Conservation (phyloP, 495 filamentous ascomycete genomes). For the Aspergillus asperescens region DNA sequence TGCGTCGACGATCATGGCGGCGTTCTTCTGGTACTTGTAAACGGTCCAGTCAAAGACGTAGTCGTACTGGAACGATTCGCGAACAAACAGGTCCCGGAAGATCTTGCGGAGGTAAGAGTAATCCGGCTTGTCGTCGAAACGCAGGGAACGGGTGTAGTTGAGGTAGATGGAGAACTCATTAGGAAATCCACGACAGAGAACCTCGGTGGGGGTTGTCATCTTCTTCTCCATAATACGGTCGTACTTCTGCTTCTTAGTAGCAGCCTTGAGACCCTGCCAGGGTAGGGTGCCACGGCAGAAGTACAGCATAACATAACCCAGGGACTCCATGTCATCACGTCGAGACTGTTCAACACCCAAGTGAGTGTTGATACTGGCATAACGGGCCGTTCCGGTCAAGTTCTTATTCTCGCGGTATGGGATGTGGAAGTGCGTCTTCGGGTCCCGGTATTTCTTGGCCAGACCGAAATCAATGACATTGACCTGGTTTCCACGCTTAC, state of each 20-base stretch:
- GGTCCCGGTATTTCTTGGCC: conserved; percentile 99
- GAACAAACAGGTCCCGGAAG: conserved; percentile 98
- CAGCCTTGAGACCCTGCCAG: conserved; percentile 99
- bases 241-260: conserved; percentile 99
- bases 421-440: conserved; percentile 99
- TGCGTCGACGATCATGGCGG: conserved; percentile 78
- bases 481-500: conserved; percentile 99
- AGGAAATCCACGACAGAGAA: conserved; percentile 97
- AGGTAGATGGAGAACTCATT: conserved; percentile 99
- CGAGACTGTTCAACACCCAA: conserved; percentile 98
- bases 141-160: conserved; percentile 97
- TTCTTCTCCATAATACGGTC: conserved; percentile 99
- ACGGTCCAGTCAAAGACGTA: conserved; percentile 99
- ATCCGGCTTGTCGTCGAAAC: conserved; percentile 99
- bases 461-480: conserved; percentile 99
- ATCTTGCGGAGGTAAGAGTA: conserved; percentile 99
- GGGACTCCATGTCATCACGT: conserved; percentile 99
- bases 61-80: conserved; percentile 99
- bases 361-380: conserved; percentile 99
- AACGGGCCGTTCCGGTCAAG: conserved; percentile 96
- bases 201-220: conserved; percentile 99
- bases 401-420: conserved; percentile 99
- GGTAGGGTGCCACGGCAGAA: conserved; percentile 99
- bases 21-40: conserved; percentile 99
- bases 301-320: conserved; percentile 99